These are phyloP conservation scores for Penicillium sp. DNA, from an alignment of 2,329 filamentous ascomycete genomes.

Conservation along the genomic window DNA sequence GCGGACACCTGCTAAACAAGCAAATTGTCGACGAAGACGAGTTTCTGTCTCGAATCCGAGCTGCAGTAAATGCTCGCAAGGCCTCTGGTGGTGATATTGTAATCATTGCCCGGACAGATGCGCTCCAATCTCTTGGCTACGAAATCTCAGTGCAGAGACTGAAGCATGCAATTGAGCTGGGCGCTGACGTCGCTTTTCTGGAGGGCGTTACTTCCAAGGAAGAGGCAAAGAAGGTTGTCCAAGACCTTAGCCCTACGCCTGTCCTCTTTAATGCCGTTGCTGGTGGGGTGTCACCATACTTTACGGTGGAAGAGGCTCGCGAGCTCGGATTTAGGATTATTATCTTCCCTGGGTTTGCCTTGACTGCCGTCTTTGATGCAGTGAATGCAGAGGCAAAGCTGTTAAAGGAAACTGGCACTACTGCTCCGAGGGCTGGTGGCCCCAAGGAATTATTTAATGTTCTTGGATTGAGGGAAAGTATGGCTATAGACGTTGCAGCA, in stretches of 20 bases:
- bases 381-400: slow-evolving; percentile 21
- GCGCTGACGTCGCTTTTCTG: slow-evolving; percentile 31
- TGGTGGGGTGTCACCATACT: slow-evolving; percentile 27
- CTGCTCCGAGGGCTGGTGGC: slow-evolving; percentile 6
- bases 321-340: slow-evolving; percentile 32
- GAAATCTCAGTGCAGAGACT: slow-evolving; percentile 26
- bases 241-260: slow-evolving; percentile 25
- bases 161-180: slow-evolving; percentile 24
- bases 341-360: slow-evolving; percentile 28
- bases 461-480: slow-evolving; percentile 26
- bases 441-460: slow-evolving; percentile 28
- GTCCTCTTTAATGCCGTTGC: slow-evolving; percentile 34
- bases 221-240: slow-evolving; percentile 21
- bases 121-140: slow-evolving; percentile 24
- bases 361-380: slow-evolving; percentile 23
- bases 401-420: slow-evolving; percentile 26
- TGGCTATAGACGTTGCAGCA: slow-evolving; percentile 27
- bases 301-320: slow-evolving; percentile 25
- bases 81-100: slow-evolving; percentile 27
- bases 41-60: slow-evolving; percentile 22
- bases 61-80: slow-evolving; percentile 29
- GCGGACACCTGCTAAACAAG: slow-evolving; percentile 38
- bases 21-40: slow-evolving; percentile 21
- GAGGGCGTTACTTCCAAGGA: slow-evolving; percentile 28
- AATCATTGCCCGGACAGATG: slow-evolving; percentile 33